phyloP scores from a whole-genome alignment of 805 yeast genomes.

The Metschnikowia dekortorum region DNA sequence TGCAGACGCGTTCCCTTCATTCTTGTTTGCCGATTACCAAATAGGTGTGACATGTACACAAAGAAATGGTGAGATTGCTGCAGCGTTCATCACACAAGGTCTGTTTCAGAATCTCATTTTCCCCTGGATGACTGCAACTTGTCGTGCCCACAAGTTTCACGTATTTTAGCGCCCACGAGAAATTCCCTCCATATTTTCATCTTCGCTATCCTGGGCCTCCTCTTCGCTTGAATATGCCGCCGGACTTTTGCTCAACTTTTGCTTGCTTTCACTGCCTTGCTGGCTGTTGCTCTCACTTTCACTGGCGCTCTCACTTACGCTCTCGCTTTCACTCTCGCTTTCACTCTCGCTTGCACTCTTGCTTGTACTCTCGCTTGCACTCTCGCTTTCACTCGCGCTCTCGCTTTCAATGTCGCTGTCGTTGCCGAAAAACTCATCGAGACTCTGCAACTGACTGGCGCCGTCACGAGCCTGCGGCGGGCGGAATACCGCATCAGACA shows the following conservation, averaged over 20 bases:
- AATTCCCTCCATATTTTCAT: slow-evolving; percentile 18
- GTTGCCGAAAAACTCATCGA: slow-evolving; percentile 78
- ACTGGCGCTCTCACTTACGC: not conserved
- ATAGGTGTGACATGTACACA: not conserved
- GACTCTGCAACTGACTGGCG: slow-evolving; percentile 59
- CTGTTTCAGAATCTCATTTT: not conserved
- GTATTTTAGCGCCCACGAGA: slow-evolving; percentile 3
- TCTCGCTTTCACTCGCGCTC: not conserved
- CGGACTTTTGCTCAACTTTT: no score
- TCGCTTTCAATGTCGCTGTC: slow-evolving; percentile 20
- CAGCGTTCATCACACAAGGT: not conserved
- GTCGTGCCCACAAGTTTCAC: not conserved
- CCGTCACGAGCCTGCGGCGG: not conserved
- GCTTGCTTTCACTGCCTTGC: no score
- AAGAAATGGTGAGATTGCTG: not conserved
- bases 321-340: slow-evolving; percentile 1
- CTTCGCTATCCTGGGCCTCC: slow-evolving; percentile 11
- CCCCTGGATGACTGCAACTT: not conserved
- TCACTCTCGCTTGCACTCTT: slow-evolving; percentile 20
- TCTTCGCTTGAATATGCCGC: no score
- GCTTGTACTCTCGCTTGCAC: slow-evolving; percentile 7
- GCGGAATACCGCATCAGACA: not conserved
- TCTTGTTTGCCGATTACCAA: not conserved
- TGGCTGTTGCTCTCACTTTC: not conserved
- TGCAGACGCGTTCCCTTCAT: not conserved